Evolutionary conservation across 192 early-diverging fungal genomes (phyloP).

Genomic region (Backusella luteola): DNA sequence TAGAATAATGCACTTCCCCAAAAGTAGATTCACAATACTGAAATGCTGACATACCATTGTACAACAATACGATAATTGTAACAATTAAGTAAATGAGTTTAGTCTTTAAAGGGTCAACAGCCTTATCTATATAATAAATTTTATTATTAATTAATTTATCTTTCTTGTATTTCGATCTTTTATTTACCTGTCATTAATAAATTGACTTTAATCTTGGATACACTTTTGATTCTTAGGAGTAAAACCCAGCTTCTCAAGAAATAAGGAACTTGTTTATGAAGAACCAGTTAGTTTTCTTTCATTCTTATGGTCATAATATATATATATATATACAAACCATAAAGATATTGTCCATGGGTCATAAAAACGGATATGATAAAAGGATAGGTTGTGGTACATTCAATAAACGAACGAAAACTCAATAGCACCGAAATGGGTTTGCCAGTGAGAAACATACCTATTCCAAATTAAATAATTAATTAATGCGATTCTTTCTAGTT

Average conservation of each 20-base stretch:
- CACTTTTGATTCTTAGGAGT: conserved; percentile 51
- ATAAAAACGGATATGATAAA: conserved; percentile 50
- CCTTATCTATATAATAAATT: conserved; percentile 32
- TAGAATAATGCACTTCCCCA: conserved; percentile 24
- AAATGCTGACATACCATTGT: conserved; percentile 60
- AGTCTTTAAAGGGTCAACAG: conserved; percentile 48
- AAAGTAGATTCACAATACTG: conserved; percentile 60
- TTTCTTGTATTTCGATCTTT: background rate
- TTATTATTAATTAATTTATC: background rate
- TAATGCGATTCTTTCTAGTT: background rate
- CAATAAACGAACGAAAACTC: conserved; percentile 45
- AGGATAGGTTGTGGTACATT: conserved; percentile 50
- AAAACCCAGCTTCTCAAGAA: conserved; percentile 60
- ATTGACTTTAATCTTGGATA: conserved; percentile 52
- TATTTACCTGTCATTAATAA: conserved; percentile 47
- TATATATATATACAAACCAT: conserved; percentile 19
- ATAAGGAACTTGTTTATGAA: conserved; percentile 47
- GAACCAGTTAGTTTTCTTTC: background rate
- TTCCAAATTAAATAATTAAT: background rate
- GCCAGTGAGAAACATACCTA: conserved; percentile 22
- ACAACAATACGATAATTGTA: conserved; percentile 53
- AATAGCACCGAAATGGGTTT: conserved; percentile 39
- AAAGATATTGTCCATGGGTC: conserved; percentile 44
- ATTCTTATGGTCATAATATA: background rate
- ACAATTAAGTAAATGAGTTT: conserved; percentile 53